These are phyloP conservation scores for Zymoseptoria brevis DNA, from an alignment of 2,329 filamentous ascomycete species.

Conservation along the genomic window DNA sequence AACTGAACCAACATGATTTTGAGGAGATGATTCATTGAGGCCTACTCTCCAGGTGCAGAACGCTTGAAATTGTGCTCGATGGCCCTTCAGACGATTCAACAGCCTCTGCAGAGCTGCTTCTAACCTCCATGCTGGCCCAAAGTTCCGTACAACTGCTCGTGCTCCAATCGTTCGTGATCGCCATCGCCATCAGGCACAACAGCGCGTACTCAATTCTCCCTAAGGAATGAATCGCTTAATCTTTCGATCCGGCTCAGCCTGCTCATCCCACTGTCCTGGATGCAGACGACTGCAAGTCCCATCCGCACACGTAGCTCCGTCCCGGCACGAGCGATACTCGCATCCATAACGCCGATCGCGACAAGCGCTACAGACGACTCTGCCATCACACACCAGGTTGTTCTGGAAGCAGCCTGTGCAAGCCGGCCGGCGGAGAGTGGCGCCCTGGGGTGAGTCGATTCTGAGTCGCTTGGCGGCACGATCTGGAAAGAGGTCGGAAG, in stretches of 20 bases:
- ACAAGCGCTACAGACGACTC: constrained; percentile 1
- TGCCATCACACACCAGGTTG: constrained; percentile 1
- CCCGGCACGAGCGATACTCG: constrained; percentile 7
- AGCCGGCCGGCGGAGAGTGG: not conserved
- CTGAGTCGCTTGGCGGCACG: not conserved
- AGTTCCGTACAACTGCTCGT: no score
- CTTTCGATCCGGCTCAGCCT: not conserved
- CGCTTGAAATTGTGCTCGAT: no score
- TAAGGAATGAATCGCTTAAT: not conserved
- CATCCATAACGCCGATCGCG: constrained; percentile 2
- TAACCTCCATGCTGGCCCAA: no score
- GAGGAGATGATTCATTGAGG: no score
- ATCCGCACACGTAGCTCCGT: not conserved
- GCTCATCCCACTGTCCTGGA: constrained; percentile 2
- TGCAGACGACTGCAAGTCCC: constrained; percentile 1
- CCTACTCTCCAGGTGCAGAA: no score
- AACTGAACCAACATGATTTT: no score
- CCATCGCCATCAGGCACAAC: no score
- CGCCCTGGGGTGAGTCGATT: not conserved
- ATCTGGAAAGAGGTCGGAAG: constrained; percentile 1
- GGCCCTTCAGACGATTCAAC: no score
- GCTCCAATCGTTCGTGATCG: no score
- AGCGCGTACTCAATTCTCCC: not conserved
- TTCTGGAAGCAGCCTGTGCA: constrained; percentile 5
- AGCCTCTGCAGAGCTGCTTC: no score